phyloP scores from a whole-genome alignment of 495 filamentous ascomycete genomes.

The Trypethelium eluteriae region DNA sequence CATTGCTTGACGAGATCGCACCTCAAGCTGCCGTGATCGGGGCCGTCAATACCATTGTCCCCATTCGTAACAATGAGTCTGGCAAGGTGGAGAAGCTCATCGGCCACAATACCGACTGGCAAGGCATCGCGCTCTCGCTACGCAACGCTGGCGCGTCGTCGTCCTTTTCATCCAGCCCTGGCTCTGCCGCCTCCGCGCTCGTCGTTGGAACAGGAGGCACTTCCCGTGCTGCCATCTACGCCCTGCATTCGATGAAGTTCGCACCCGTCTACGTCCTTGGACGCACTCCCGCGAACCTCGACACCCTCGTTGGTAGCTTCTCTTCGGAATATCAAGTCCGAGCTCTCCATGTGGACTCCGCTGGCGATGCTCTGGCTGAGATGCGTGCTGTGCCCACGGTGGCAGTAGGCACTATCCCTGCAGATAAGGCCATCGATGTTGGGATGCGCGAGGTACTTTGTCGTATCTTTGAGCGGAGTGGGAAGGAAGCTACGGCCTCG shows the following conservation, averaged over 20 bases:
- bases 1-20: slow-evolving; percentile 68
- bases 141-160: slow-evolving; percentile 55
- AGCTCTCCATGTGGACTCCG: slow-evolving; percentile 35
- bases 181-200: slow-evolving; percentile 32
- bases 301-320: slow-evolving; percentile 62
- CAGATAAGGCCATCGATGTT: slow-evolving; percentile 73
- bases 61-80: slow-evolving; percentile 38
- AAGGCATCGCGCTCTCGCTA: slow-evolving; percentile 80
- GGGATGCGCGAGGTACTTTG: slow-evolving; percentile 60
- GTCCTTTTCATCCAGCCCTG: background rate
- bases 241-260: slow-evolving; percentile 75
- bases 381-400: slow-evolving; percentile 48
- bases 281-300: slow-evolving; percentile 59
- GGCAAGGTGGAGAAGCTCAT: slow-evolving; percentile 45
- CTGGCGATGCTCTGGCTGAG: slow-evolving; percentile 41
- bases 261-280: slow-evolving; percentile 81
- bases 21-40: slow-evolving; percentile 76
- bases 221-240: slow-evolving; percentile 83
- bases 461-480: slow-evolving; percentile 51
- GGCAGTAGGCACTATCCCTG: slow-evolving; percentile 85
- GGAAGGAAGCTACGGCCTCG: slow-evolving; percentile 29
- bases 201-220: slow-evolving; percentile 91
- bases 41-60: slow-evolving; percentile 90
- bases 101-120: slow-evolving; percentile 95
- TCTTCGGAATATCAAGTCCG: slow-evolving; percentile 66